Conservation (phyloP, 495 filamentous ascomycete genomes). For the Collariella sp. region DNA sequence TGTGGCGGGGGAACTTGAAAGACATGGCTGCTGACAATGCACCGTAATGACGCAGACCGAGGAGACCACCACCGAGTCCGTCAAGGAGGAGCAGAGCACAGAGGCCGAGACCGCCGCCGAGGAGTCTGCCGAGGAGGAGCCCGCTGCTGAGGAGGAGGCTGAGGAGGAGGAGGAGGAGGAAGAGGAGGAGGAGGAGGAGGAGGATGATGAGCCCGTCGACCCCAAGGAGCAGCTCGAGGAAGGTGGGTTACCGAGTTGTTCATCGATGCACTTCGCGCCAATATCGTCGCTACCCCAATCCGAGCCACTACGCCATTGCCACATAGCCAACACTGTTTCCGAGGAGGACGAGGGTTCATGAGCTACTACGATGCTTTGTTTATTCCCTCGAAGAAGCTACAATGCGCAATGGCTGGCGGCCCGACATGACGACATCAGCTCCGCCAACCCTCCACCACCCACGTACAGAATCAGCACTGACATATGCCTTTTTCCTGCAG, state of each 20-base stretch:
- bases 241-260: too few relatives aligned
- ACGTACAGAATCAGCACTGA: slow-evolving; percentile 17
- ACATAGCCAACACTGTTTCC: neutral
- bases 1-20: neutral
- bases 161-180: slow-evolving; percentile 43
- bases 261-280: too few relatives aligned
- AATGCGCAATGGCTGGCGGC: neutral
- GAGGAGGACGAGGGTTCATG: neutral
- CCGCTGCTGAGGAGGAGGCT: slow-evolving; percentile 38
- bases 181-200: slow-evolving; percentile 68
- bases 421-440: neutral
- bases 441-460: neutral
- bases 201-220: slow-evolving; percentile 84
- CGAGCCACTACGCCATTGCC: neutral
- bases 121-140: slow-evolving; percentile 31
- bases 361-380: neutral
- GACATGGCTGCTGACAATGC: neutral
- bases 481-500: slow-evolving; percentile 41
- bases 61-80: slow-evolving; percentile 31
- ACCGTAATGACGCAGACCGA: slow-evolving; percentile 10
- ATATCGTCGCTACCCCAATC: neutral
- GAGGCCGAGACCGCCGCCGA: slow-evolving; percentile 43
- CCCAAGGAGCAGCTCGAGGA: slow-evolving; percentile 81
- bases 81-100: slow-evolving; percentile 42
- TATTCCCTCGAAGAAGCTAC: neutral